These are phyloP conservation scores for Lentinula detonsa DNA, from an alignment of 768 basidiomycete genomes.

Conservation along the genomic window DNA sequence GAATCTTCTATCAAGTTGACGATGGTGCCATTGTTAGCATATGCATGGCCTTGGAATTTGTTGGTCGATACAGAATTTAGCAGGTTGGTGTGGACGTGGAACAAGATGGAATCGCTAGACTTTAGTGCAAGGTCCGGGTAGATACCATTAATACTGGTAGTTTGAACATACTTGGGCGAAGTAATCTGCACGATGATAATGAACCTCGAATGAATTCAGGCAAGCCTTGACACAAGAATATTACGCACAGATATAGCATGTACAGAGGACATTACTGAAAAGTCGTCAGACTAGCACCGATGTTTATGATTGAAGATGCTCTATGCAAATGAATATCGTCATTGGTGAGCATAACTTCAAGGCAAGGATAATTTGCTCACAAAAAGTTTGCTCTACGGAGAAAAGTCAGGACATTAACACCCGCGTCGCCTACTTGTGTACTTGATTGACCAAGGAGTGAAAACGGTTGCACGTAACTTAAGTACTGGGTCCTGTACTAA, in stretches of 20 bases:
- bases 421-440: not conserved
- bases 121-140: slow-evolving; percentile 26
- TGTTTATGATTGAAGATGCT: not conserved
- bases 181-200: not conserved
- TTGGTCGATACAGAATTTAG: slow-evolving; percentile 40
- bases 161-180: not conserved
- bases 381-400: not conserved
- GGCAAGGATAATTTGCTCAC: not conserved
- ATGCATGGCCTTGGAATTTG: slow-evolving; percentile 37
- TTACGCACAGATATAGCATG: not conserved
- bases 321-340: not conserved
- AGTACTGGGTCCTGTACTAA: not conserved
- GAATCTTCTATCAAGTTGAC: slow-evolving; percentile 30
- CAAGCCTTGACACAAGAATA: not conserved
- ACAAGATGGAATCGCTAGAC: slow-evolving; percentile 57
- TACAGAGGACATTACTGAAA: not conserved
- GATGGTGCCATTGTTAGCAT: slow-evolving; percentile 28
- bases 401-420: not conserved
- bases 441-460: not conserved
- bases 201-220: not conserved
- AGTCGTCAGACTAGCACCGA: not conserved
- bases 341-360: not conserved
- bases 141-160: not conserved
- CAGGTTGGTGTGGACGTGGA: slow-evolving; percentile 46
- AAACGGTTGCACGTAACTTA: not conserved